Conservation (phyloP, 768 basidiomycete genomes). For the Tricholoma flavovirens region DNA sequence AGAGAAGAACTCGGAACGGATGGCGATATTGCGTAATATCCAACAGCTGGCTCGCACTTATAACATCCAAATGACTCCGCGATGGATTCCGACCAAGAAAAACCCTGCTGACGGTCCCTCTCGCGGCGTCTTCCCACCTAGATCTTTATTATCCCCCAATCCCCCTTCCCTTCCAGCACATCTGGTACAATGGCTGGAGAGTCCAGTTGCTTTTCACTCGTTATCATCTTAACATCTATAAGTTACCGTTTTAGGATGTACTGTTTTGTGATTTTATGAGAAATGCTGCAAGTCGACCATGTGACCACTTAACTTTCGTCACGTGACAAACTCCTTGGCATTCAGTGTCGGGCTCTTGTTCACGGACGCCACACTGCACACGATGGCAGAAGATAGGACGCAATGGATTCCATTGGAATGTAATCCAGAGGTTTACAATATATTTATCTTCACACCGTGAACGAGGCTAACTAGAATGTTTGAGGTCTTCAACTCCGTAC, state of each 20-base stretch:
- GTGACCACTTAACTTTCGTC: no score
- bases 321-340: not conserved
- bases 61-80: slow-evolving; percentile 18
- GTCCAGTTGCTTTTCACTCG: not conserved
- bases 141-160: slow-evolving; percentile 5
- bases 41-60: slow-evolving; percentile 15
- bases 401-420: slow-evolving; percentile 1
- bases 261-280: not conserved
- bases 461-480: not conserved
- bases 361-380: no score
- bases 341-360: no score
- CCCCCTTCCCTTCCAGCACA: slow-evolving; percentile 6
- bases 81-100: slow-evolving; percentile 19
- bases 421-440: not conserved
- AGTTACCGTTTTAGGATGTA: no score
- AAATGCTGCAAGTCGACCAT: not conserved
- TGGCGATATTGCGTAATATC: slow-evolving; percentile 24
- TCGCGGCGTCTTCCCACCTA: slow-evolving; percentile 9
- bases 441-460: not conserved
- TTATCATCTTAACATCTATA: not conserved
- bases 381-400: not conserved
- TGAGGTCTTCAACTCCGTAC: slow-evolving; percentile 3
- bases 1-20: slow-evolving; percentile 21
- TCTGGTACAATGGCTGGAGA: slow-evolving; percentile 3
- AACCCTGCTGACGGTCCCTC: slow-evolving; percentile 15